A percentile compares a stretch with the other conserved stretches of the same genome.
Evolutionary conservation across 371 early-diverging fungal genomes (phyloP).

Genomic region (Lichtheimia ornata): DNA sequence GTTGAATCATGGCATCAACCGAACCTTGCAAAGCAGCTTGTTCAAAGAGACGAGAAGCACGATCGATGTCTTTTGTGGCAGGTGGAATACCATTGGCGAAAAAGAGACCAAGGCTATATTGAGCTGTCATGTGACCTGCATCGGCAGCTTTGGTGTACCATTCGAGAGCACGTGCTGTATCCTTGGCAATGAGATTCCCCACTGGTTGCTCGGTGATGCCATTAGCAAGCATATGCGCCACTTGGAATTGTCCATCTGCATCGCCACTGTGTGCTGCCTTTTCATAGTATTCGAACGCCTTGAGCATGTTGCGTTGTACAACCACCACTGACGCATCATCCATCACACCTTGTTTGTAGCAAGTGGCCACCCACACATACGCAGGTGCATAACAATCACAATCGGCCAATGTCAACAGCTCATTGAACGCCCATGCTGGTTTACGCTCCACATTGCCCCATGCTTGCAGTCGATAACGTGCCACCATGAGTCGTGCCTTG

Average conservation of each 20-base stretch:
- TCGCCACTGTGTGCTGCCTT: slow-evolving; percentile 9
- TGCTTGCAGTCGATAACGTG: slow-evolving; percentile 35
- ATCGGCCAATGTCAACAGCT: slow-evolving; percentile 26
- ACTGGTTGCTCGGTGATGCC: slow-evolving; percentile 7
- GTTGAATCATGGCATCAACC: slow-evolving; percentile 35
- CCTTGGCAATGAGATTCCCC: slow-evolving; percentile 2
- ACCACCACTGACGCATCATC: slow-evolving; percentile 15
- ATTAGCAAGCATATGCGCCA: slow-evolving; percentile 6
- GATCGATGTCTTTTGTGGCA: slow-evolving; percentile 22
- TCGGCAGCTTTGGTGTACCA: slow-evolving; percentile 34
- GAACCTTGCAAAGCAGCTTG: slow-evolving; percentile 42
- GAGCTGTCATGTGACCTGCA: slow-evolving; percentile 30
- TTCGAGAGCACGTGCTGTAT: slow-evolving; percentile 19
- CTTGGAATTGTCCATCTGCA: slow-evolving; percentile 29
- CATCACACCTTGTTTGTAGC: slow-evolving; percentile 35
- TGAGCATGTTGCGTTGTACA: slow-evolving; percentile 19
- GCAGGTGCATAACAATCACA: slow-evolving; percentile 20
- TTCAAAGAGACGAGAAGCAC: slow-evolving; percentile 24
- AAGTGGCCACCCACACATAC: slow-evolving; percentile 39
- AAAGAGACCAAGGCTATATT: slow-evolving; percentile 46
- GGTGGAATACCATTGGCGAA: slow-evolving; percentile 46
- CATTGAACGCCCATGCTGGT: slow-evolving; percentile 27
- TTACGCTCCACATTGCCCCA: slow-evolving; percentile 15
- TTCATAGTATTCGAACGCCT: slow-evolving; percentile 20
- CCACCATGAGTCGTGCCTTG: slow-evolving; percentile 36